A percentile compares a stretch with the other conserved stretches of the same genome.
Evolutionary conservation across 1,284 basidiomycete genomes (phyloP).

Genomic region (Trichosporon coremiiforme): DNA sequence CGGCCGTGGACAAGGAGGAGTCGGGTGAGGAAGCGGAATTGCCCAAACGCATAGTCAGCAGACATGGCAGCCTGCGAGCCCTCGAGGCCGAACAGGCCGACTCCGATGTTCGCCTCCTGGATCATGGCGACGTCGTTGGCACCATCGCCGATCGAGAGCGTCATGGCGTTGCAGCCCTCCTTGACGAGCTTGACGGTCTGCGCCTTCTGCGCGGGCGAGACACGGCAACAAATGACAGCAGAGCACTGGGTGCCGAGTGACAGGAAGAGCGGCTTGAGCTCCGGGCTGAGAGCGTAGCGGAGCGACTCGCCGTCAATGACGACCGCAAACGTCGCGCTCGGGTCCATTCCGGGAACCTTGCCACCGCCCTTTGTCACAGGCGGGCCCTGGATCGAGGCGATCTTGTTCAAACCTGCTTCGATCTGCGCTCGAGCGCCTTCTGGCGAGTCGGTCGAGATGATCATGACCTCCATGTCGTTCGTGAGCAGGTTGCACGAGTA

Average conservation of each 20-base stretch:
- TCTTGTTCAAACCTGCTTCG: slow-evolving; percentile 91
- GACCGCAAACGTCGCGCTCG: slow-evolving; percentile 71
- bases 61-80: slow-evolving; percentile 99
- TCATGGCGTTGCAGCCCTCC: slow-evolving; percentile 93
- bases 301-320: slow-evolving; percentile 97
- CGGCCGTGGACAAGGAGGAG: slow-evolving; percentile 91
- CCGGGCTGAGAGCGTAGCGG: slow-evolving; percentile 73
- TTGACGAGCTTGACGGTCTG: slow-evolving; percentile 87
- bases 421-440: slow-evolving; percentile 81
- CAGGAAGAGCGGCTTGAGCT: slow-evolving; percentile 82
- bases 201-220: slow-evolving; percentile 95
- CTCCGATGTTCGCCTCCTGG: slow-evolving; percentile 95
- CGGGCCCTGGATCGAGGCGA: slow-evolving; percentile 73
- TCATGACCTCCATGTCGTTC: slow-evolving; percentile 89
- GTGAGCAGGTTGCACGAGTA: slow-evolving; percentile 92
- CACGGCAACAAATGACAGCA: slow-evolving; percentile 95
- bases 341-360: slow-evolving; percentile 33
- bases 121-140: slow-evolving; percentile 63
- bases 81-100: slow-evolving; percentile 90
- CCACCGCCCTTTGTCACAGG: slow-evolving; percentile 37
- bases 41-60: slow-evolving; percentile 96
- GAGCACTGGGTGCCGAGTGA: slow-evolving; percentile 93
- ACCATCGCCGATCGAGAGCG: slow-evolving; percentile 93
- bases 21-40: slow-evolving; percentile 92
- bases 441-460: slow-evolving; percentile 79